phyloP scores from a whole-genome alignment of 768 basidiomycete genomes.

The Holtermannia corniformis region DNA sequence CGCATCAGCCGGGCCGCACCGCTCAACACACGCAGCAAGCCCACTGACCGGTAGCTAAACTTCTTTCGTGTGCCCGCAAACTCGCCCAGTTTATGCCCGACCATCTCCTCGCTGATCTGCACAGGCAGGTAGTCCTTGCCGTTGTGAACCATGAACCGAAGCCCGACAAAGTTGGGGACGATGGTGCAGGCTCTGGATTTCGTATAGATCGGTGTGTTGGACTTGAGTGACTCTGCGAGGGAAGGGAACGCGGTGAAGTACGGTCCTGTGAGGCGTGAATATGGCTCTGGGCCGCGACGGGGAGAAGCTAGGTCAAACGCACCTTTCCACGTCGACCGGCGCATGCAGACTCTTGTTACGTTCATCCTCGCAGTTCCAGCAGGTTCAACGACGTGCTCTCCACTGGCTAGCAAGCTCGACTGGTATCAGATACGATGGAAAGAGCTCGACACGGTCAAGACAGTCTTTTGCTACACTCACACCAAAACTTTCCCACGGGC shows the following conservation, averaged over 20 bases:
- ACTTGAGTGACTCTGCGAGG: slow-evolving; percentile 65
- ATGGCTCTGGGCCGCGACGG: neutral
- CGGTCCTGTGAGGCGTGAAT: slow-evolving; percentile 54
- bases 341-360: slow-evolving; percentile 22
- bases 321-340: slow-evolving; percentile 47
- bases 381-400: too few species aligned
- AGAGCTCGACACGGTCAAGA: neutral
- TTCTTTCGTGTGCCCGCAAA: slow-evolving; percentile 82
- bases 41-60: slow-evolving; percentile 71
- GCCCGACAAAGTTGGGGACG: slow-evolving; percentile 87
- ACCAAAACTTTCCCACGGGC: too few species aligned
- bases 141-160: slow-evolving; percentile 88
- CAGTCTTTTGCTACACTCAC: too few species aligned
- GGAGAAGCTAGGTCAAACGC: slow-evolving; percentile 1
- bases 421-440: too few species aligned
- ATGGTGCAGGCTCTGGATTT: slow-evolving; percentile 83
- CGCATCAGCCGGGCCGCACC: neutral
- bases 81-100: slow-evolving; percentile 95
- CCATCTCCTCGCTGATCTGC: slow-evolving; percentile 88
- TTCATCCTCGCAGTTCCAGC: slow-evolving; percentile 21
- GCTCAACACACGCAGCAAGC: neutral
- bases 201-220: slow-evolving; percentile 79
- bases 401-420: too few species aligned
- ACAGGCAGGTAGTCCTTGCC: slow-evolving; percentile 84
- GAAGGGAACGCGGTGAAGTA: slow-evolving; percentile 91